phyloP scores from a whole-genome alignment of 2,329 filamentous ascomycete species.

The Scleromitrula shiraiana region DNA sequence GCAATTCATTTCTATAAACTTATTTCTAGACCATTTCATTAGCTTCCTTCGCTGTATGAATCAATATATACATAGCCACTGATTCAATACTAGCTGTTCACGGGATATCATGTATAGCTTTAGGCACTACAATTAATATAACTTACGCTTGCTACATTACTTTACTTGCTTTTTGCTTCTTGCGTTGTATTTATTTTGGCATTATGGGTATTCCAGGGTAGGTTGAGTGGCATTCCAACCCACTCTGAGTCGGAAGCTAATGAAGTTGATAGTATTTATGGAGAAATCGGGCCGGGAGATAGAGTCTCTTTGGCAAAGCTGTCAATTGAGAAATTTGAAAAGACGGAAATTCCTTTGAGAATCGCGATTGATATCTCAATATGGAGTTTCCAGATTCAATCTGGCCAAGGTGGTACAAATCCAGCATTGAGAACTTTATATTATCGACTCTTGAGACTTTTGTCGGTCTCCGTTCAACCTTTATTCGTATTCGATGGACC shows the following conservation, averaged over 20 bases:
- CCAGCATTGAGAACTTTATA: conserved; percentile 88
- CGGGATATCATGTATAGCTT: conserved; percentile 7
- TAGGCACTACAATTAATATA: not conserved
- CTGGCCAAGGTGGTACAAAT: conserved; percentile 77
- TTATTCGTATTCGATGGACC: conserved; percentile 88
- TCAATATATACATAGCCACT: too few relatives aligned
- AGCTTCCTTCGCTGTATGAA: too few relatives aligned
- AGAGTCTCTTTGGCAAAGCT: conserved; percentile 77
- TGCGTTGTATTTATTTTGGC: conserved; percentile 1
- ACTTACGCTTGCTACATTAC: not conserved
- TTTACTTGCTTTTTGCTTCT: too few relatives aligned
- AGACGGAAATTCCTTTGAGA: conserved; percentile 64
- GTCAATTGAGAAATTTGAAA: conserved; percentile 67
- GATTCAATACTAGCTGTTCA: conserved; percentile 5
- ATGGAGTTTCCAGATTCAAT: conserved; percentile 92
- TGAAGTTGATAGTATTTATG: conserved; percentile 62
- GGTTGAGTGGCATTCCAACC: conserved; percentile 9
- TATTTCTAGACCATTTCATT: not conserved
- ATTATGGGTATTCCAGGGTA: conserved; percentile 62
- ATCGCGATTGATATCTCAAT: conserved; percentile 93
- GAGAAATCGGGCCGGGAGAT: conserved; percentile 75
- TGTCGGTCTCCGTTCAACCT: conserved; percentile 71
- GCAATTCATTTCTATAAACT: not conserved
- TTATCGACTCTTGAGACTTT: conserved; percentile 74
- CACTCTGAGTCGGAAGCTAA: too few relatives aligned